Evolutionary conservation across 441 rosid species (phyloP), one percentile per base, ranked within the genome.

Genomic region (Gossypium laxum): DNA sequence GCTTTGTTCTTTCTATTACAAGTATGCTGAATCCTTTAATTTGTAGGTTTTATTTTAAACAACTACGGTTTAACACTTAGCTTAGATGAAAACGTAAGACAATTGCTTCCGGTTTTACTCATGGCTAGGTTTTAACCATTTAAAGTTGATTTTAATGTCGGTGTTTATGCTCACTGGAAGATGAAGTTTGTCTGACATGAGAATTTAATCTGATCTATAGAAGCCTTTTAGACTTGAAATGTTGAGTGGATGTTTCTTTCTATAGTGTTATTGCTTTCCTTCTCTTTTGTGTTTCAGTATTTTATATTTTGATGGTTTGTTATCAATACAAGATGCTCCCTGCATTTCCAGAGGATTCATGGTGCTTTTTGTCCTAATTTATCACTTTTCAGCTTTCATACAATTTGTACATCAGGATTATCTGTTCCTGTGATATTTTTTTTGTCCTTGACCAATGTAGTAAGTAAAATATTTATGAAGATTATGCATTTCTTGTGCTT

Each of bases 401-500:
- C 48, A 12, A 34, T 34, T 38, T 58, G 24, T 17, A 3, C 43
- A 1, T 62, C 15, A 1, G 8, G 67, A 61, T 34, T 34, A 34
- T 61, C 66, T 32, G 28, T 17, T 2, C 14, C 12, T 3, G 2
- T 18, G 50, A 38, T 17, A 1, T 38, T 59, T 38, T 34, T 34
- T 38, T 48, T 3, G 4, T 10, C 50, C 50, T 62, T 38, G 22
- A 2, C 15, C n/a, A 1, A 38, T 38, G 28, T 38, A 8, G 3
- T 38, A 38, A 1, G 12, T 38, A 38, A 8, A 38, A 18, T 38
- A 18, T 62, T 62, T 38, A 18, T 38, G 15, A 10, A 62, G 8
- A 18, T 62, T 26, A 34, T 6, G 19, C 50, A 32, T 51, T 34
- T 76, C 62, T 57, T 48, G 50, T 38, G 41, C 19, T 65, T 79